Percentiles rank a stretch among this genome's conserved stretches.
Evolutionary conservation across 2,329 filamentous ascomycete species (phyloP).

Genomic region (Epicoccum nigrum): DNA sequence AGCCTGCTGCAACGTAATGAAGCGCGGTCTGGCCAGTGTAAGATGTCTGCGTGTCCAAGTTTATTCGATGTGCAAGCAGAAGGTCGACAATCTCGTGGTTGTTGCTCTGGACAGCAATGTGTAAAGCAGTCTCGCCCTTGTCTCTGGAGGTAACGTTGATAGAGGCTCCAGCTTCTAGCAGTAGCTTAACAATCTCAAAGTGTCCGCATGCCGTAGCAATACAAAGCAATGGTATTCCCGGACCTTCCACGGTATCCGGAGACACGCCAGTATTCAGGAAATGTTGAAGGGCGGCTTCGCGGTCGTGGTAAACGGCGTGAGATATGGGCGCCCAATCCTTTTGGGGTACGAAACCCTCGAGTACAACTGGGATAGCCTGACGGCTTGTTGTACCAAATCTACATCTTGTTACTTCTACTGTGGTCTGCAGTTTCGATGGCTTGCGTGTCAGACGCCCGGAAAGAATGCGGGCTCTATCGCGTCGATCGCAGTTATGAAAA

Average conservation of each 20-base stretch:
- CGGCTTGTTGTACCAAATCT: constrained; percentile 33
- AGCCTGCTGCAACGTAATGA: constrained; percentile 40
- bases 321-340: constrained; percentile 42
- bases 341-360: constrained; percentile 23
- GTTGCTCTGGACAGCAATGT: constrained; percentile 38
- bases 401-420: constrained; percentile 41
- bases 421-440: constrained; percentile 37
- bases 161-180: constrained; percentile 38
- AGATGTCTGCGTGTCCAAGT: constrained; percentile 31
- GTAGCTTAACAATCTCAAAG: constrained; percentile 29
- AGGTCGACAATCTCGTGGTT: constrained; percentile 34
- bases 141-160: constrained; percentile 27
- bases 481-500: constrained; percentile 22
- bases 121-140: constrained; percentile 39
- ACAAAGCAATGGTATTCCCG: constrained; percentile 35
- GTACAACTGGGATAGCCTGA: constrained; percentile 6
- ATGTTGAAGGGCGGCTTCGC: constrained; percentile 41
- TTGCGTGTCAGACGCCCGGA: constrained; percentile 22
- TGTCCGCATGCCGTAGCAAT: constrained; percentile 38
- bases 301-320: constrained; percentile 39
- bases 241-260: constrained; percentile 31
- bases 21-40: constrained; percentile 38
- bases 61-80: constrained; percentile 29
- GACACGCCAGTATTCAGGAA: constrained; percentile 37
- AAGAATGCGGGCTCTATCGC: constrained; percentile 13